Conservation (phyloP, 2,329 filamentous ascomycete genomes). For the Aspergillaceae sp. region DNA sequence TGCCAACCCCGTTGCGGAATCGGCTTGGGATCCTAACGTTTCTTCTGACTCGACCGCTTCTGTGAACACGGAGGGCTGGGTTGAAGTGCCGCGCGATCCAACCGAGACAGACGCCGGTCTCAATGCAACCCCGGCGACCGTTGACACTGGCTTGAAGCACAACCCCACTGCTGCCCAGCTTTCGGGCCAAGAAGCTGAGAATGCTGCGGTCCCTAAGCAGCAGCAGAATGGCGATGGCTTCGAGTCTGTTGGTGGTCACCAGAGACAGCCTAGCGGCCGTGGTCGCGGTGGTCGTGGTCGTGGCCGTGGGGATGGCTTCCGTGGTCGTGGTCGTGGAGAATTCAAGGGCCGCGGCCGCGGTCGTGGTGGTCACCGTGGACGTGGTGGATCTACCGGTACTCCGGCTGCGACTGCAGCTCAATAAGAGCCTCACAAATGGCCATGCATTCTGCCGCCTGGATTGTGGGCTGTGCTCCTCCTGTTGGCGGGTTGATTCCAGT, state of each 20-base stretch:
- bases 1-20: constrained; percentile 41
- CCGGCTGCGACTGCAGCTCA: constrained; percentile 14
- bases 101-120: constrained; percentile 63
- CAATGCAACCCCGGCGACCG: constrained; percentile 51
- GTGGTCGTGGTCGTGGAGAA: constrained; percentile 29
- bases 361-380: constrained; percentile 22
- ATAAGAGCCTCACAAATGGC: neutral
- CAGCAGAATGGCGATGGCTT: constrained; percentile 27
- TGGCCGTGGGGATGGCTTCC: constrained; percentile 30
- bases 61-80: constrained; percentile 57
- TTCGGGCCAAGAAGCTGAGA: constrained; percentile 72
- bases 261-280: constrained; percentile 27
- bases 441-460: neutral
- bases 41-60: constrained; percentile 36
- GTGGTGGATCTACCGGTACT: constrained; percentile 21
- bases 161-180: constrained; percentile 46
- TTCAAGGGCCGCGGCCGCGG: constrained; percentile 32
- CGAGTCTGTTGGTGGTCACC: constrained; percentile 26
- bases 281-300: constrained; percentile 24
- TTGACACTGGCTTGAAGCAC: constrained; percentile 52
- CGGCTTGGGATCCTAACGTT: constrained; percentile 48
- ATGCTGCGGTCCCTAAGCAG: constrained; percentile 49
- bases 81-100: constrained; percentile 64
- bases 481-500: neutral
- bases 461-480: neutral